Conservation (phyloP, 2,329 filamentous ascomycete species). For the Dichotomopilus funicola region DNA sequence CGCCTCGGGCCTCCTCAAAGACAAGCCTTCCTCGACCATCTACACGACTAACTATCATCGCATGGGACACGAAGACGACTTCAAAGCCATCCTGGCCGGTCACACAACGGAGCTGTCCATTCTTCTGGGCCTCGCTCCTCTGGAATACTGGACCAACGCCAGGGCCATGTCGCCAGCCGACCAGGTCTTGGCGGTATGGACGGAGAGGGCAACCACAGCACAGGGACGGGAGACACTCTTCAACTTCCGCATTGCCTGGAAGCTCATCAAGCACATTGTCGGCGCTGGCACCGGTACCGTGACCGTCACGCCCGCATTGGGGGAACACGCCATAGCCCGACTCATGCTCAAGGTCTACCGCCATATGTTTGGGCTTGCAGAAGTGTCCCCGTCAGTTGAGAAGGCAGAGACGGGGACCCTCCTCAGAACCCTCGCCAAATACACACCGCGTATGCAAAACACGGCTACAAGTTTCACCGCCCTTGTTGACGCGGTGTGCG, state of each 20-base stretch:
- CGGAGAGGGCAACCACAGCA: conserved; percentile 5
- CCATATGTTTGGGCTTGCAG: too few species aligned
- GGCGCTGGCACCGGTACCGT: background rate
- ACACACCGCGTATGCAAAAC: too few species aligned
- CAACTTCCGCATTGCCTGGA: conserved; percentile 28
- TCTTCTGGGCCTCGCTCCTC: conserved; percentile 44
- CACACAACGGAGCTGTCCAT: conserved; percentile 41
- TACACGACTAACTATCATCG: conserved; percentile 35
- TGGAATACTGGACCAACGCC: conserved; percentile 46
- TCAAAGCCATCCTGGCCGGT: conserved; percentile 37
- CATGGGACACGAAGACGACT: conserved; percentile 12
- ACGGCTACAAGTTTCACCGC: too few species aligned
- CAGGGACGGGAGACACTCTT: conserved; percentile 7
- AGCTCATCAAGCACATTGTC: conserved; percentile 19
- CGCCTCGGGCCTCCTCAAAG: conserved; percentile 40
- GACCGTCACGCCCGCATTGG: too few species aligned
- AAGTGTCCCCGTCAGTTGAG: too few species aligned
- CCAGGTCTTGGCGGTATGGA: conserved; percentile 30
- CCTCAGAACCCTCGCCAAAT: too few species aligned
- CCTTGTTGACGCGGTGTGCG: too few species aligned
- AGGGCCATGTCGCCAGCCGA: conserved; percentile 36
- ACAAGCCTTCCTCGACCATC: conserved; percentile 38
- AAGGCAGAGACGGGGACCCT: too few species aligned
- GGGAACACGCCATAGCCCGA: too few species aligned
- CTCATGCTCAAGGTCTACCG: too few species aligned